These are phyloP conservation scores for Aureobasidium musti DNA, from an alignment of 2,329 filamentous ascomycete genomes.

Conservation along the genomic window DNA sequence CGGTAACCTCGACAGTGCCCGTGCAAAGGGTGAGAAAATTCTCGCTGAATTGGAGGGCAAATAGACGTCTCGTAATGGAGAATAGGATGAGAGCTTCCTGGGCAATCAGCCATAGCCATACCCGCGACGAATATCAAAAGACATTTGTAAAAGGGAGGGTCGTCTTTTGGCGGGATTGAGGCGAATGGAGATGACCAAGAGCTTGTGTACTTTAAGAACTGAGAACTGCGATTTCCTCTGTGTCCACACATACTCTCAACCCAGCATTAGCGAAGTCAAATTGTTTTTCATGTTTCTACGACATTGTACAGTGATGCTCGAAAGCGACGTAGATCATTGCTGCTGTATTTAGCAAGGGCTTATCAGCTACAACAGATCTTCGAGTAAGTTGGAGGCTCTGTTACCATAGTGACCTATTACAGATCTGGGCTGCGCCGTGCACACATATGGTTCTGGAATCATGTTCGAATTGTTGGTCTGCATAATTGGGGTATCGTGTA, in stretches of 20 bases:
- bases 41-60: constrained; percentile 79
- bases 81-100: constrained; percentile 26
- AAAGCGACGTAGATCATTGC: background rate
- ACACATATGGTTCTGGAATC: background rate
- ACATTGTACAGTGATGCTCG: background rate
- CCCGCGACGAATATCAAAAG: constrained; percentile 27
- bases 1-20: constrained; percentile 88
- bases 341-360: background rate
- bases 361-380: background rate
- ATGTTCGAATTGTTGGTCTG: background rate
- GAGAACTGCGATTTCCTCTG: constrained; percentile 29
- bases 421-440: background rate
- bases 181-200: constrained; percentile 25
- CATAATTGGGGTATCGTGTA: background rate
- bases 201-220: constrained; percentile 30
- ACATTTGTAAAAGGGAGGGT: constrained; percentile 29
- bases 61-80: constrained; percentile 25
- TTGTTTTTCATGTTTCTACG: background rate
- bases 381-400: background rate
- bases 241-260: constrained; percentile 15
- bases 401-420: background rate
- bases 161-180: constrained; percentile 27
- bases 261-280: constrained; percentile 19
- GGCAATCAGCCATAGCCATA: constrained; percentile 15
- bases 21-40: constrained; percentile 99